Evolutionary conservation across 768 basidiomycete species (phyloP), one percentile per base, ranked within the genome.

Genomic region (Russula abietina): DNA sequence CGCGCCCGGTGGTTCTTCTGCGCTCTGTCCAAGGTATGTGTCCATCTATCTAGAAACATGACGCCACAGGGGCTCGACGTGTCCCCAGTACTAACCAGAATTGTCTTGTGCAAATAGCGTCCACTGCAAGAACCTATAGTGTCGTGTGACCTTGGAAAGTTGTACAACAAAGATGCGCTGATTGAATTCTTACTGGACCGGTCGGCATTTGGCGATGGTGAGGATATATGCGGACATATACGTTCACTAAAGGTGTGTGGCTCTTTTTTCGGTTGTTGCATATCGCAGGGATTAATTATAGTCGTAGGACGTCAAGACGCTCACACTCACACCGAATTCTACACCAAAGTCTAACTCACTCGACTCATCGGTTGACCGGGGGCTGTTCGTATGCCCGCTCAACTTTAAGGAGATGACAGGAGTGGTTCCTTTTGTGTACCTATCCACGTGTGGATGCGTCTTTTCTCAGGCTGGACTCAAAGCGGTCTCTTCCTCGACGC

Each of bases 331-430:
- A 0, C 78, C 81, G 0, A 94, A 95, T 70, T 76, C 91, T 32
- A 63, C 63, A n/a, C 66, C 75, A 3, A 70, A 81, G 5, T 61
- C 70, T 14, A 72, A 80, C 14, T 70, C 77, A 14, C 70, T 78
- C 8, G 71, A 78, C 19, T 78, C 79, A 14, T 58, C 73, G 30
- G 72, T 71, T n/a, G 85, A 81, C 57, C 79, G 72, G 2, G 79
- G 89, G 2, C 83, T 81, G 57, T 98, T 94, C 69, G 85, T 94
- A 60, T 99, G 97, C 76, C 92, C 97, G 0, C 80, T 98, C 56
- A 92, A 88, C 1, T 76, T 91, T 66, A 92, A 93, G 73, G 96
- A 97, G 75, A 98, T 98, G 93, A 93, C 92, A 68, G 97, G 97
- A 16, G 72, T 74, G 3, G 82, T 89, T 57, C 92, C 93, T 0